phyloP scores from a whole-genome alignment of 805 yeast genomes.

The Kluyveromyces wickerhamii region DNA sequence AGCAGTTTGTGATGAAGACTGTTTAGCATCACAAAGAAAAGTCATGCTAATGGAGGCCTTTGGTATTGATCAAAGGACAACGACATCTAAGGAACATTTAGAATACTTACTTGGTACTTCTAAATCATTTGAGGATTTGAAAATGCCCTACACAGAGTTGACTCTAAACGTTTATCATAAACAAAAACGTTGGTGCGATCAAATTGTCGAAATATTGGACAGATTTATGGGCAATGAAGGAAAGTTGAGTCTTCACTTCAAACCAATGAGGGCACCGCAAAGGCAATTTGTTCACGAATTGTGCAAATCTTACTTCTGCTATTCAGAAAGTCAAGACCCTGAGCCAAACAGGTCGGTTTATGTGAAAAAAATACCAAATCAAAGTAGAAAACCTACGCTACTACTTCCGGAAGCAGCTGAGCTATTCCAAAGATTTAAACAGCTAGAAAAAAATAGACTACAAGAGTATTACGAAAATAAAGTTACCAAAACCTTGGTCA shows the following conservation, averaged over 20 bases:
- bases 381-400: conserved; percentile 18
- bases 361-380: conserved; percentile 34
- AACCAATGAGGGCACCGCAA: conserved; percentile 64
- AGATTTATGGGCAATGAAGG: conserved; percentile 38
- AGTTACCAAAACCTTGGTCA: conserved; percentile 17
- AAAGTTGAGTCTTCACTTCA: conserved; percentile 47
- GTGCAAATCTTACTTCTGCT: conserved; percentile 49
- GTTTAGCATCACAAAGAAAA: conserved; percentile 55
- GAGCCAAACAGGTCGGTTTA: conserved; percentile 75
- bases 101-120: conserved; percentile 15
- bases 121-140: conserved; percentile 21
- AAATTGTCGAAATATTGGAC: conserved; percentile 48
- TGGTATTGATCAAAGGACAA: conserved; percentile 20
- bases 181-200: conserved; percentile 62
- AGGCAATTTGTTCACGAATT: conserved; percentile 64
- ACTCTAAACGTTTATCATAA: conserved; percentile 40
- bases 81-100: conserved; percentile 7
- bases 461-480: conserved; percentile 23
- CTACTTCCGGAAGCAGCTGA: conserved; percentile 28
- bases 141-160: conserved; percentile 37
- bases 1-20: conserved; percentile 62
- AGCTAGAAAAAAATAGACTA: conserved; percentile 29
- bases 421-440: conserved; percentile 37
- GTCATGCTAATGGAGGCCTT: conserved; percentile 58
- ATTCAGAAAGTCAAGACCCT: conserved; percentile 68